Conservation (phyloP, 2,329 filamentous ascomycete genomes). For the Penicillium sp. region DNA sequence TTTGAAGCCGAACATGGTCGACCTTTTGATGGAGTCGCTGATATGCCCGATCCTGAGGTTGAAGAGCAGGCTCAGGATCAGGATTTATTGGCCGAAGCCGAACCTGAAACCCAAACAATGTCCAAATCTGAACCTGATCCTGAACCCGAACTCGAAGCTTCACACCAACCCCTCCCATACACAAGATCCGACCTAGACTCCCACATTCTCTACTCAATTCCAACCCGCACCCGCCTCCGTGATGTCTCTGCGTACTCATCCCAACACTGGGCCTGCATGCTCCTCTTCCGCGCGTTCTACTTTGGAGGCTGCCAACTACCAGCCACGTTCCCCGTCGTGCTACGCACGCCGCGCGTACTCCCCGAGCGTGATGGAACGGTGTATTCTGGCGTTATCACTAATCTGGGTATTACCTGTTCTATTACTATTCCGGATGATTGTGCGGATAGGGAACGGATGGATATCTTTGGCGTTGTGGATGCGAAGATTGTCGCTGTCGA, state of each 20-base stretch:
- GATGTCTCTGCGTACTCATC: slow-evolving; percentile 40
- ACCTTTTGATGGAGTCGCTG: slow-evolving; percentile 37
- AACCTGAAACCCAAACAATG: not conserved
- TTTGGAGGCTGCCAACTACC: slow-evolving; percentile 55
- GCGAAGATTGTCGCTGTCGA: slow-evolving; percentile 36
- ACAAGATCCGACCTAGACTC: slow-evolving; percentile 47
- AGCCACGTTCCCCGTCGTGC: slow-evolving; percentile 43
- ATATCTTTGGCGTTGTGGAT: slow-evolving; percentile 35
- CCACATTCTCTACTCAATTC: slow-evolving; percentile 48
- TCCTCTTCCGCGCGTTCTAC: slow-evolving; percentile 59
- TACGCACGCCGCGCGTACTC: slow-evolving; percentile 29
- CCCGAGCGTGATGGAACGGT: slow-evolving; percentile 25
- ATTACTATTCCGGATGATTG: slow-evolving; percentile 27
- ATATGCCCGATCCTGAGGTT: slow-evolving; percentile 8
- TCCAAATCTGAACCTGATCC: not conserved
- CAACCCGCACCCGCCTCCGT: slow-evolving; percentile 38
- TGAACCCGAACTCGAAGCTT: not conserved
- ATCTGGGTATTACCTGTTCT: slow-evolving; percentile 33
- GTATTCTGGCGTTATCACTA: slow-evolving; percentile 31
- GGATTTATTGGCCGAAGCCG: not conserved
- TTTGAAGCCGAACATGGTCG: slow-evolving; percentile 52
- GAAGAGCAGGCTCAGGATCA: not conserved
- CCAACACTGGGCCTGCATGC: slow-evolving; percentile 53
- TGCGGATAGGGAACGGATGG: slow-evolving; percentile 22
- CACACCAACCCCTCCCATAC: slow-evolving; percentile 48